These are phyloP conservation scores for Beauveria australis DNA, from an alignment of 2,329 filamentous ascomycete genomes.

Conservation along the genomic window DNA sequence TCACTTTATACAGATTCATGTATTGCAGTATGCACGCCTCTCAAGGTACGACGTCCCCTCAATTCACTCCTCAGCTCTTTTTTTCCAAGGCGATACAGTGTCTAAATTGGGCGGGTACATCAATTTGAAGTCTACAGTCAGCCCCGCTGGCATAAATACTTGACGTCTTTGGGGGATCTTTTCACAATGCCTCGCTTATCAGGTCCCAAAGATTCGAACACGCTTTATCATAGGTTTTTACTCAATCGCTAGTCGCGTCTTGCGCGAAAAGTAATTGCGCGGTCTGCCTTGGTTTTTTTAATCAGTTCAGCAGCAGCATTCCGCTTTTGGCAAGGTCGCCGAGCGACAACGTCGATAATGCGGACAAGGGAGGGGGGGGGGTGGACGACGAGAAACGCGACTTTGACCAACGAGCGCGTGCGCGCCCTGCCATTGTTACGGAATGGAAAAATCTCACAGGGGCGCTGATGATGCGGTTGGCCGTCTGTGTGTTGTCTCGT, in stretches of 20 bases:
- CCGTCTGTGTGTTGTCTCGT: too few species aligned
- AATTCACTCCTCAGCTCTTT: background rate
- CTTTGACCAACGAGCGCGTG: too few species aligned
- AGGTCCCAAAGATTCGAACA: too few species aligned
- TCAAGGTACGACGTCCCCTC: too few species aligned
- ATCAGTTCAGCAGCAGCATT: background rate
- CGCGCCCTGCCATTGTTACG: too few species aligned
- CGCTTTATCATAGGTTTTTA: too few species aligned
- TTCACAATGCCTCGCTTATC: too few species aligned
- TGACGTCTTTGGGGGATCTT: slow-evolving; percentile 8
- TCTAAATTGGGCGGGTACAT: background rate
- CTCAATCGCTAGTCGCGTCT: too few species aligned
- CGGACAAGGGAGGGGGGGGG: background rate
- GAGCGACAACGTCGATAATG: background rate
- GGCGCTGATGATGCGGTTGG: too few species aligned
- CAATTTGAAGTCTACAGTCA: background rate
- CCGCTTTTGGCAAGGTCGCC: background rate
- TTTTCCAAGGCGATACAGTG: background rate
- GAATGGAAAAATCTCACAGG: too few species aligned
- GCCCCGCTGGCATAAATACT: slow-evolving; percentile 4
- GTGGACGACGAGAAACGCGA: background rate
- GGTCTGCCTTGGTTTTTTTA: background rate
- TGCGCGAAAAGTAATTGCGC: background rate
- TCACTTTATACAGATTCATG: too few species aligned
- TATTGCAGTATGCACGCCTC: too few species aligned